Conservation (phyloP, 2,329 filamentous ascomycete species). For the Aspergillus bombycis region DNA sequence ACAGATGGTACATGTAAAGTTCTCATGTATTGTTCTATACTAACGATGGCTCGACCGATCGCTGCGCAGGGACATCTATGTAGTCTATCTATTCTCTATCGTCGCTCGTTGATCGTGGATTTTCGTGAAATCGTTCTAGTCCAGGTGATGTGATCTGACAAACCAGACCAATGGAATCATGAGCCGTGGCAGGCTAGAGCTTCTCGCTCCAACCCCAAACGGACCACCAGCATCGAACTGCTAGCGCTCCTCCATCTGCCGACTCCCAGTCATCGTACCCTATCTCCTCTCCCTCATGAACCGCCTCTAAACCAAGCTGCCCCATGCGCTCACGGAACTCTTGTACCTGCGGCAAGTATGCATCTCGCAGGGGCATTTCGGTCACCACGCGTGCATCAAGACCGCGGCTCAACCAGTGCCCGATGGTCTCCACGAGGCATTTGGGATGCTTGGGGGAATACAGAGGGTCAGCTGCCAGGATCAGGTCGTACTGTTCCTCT, state of each 20-base stretch:
- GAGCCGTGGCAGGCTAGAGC: conserved; percentile 23
- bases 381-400: conserved; percentile 68
- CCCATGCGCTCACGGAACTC: conserved; percentile 67
- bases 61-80: conserved; percentile 4
- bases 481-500: conserved; percentile 58
- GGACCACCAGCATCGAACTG: conserved; percentile 53
- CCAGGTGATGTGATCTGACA: conserved; percentile 1
- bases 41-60: conserved; percentile 2
- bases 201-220: conserved; percentile 49
- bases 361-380: conserved; percentile 79
- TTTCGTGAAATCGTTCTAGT: conserved; percentile 34
- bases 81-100: conserved; percentile 15
- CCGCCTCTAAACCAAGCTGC: conserved; percentile 53
- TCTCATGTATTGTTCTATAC: conserved; percentile 1
- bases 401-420: conserved; percentile 64
- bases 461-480: conserved; percentile 83
- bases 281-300: conserved; percentile 54
- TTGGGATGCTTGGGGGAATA: conserved; percentile 83
- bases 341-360: conserved; percentile 63
- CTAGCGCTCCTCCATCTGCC: conserved; percentile 44
- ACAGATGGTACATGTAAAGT: background rate
- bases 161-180: background rate
- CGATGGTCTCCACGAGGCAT: conserved; percentile 72
- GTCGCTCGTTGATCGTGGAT: conserved; percentile 27
- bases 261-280: conserved; percentile 54